Evolutionary conservation across 192 early-diverging fungal genomes (phyloP).

Genomic region (Linnemannia hyalina): DNA sequence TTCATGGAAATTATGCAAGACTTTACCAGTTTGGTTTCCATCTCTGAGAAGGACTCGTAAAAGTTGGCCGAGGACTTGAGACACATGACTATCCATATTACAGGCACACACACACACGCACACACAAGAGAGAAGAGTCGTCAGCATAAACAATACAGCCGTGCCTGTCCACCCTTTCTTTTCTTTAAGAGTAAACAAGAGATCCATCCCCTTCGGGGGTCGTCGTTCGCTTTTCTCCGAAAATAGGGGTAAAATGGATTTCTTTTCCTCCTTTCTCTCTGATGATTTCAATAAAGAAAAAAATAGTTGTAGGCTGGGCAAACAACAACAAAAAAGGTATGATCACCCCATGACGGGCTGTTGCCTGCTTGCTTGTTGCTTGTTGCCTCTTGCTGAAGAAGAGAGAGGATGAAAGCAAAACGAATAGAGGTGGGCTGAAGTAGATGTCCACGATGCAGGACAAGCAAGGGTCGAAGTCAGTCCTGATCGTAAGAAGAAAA

Average conservation of each 20-base stretch:
- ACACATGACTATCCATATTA: constrained; percentile 53
- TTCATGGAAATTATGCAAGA: too few species aligned
- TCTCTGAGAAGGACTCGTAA: constrained; percentile 58
- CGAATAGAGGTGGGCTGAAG: constrained; percentile 7
- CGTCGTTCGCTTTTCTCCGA: constrained; percentile 7
- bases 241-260: background rate
- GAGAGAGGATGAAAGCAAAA: background rate
- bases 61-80: constrained; percentile 60
- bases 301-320: background rate
- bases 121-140: background rate
- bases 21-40: constrained; percentile 54
- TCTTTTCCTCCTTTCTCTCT: background rate
- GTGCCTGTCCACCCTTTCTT: background rate
- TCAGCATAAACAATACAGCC: background rate
- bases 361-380: background rate
- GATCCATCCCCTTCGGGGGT: background rate
- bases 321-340: constrained; percentile 12
- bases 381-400: background rate
- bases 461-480: background rate
- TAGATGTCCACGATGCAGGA: background rate
- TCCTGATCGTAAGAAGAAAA: background rate
- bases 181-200: background rate
- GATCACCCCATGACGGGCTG: constrained; percentile 1
- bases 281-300: background rate
- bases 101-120: background rate